phyloP scores from a whole-genome alignment of 2,329 filamentous ascomycete genomes.

The Microcyclosporella mali region DNA sequence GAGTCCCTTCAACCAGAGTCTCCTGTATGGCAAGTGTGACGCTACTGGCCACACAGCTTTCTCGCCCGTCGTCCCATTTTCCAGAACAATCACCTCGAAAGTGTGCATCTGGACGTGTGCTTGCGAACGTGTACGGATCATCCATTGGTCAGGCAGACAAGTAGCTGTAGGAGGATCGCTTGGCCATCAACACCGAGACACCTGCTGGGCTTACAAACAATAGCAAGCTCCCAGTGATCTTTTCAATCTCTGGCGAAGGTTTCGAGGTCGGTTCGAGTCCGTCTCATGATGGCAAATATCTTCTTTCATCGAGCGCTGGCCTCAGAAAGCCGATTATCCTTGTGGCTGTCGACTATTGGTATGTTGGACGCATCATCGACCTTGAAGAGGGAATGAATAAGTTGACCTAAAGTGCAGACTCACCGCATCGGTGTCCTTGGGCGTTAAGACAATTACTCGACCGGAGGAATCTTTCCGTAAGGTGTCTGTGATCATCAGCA shows the following conservation, averaged over 20 bases:
- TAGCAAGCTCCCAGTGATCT: constrained; percentile 35
- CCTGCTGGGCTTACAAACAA: constrained; percentile 9
- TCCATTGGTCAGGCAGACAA: constrained; percentile 34
- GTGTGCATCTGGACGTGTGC: constrained; percentile 32
- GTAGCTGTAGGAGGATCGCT: constrained; percentile 10
- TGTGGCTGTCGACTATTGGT: constrained; percentile 66
- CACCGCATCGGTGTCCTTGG: no score
- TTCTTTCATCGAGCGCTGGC: constrained; percentile 36
- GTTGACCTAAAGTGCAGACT: no score
- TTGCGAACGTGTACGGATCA: constrained; percentile 35
- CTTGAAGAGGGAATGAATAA: no score
- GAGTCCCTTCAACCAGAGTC: constrained; percentile 51
- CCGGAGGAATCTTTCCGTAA: no score
- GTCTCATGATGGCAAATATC: constrained; percentile 17
- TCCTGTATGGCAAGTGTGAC: constrained; percentile 41
- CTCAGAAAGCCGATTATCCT: constrained; percentile 62
- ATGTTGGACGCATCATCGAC: no score
- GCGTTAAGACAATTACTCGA: no score
- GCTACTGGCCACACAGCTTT: constrained; percentile 31
- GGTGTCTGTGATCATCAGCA: no score
- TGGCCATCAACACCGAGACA: constrained; percentile 7
- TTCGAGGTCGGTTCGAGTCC: constrained; percentile 29
- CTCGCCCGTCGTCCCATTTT: neutral
- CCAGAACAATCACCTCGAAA: constrained; percentile 43
- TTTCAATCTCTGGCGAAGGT: constrained; percentile 41